These are phyloP conservation scores for Ustilago crameri DNA, from an alignment of 1,284 basidiomycete species.

Conservation along the genomic window DNA sequence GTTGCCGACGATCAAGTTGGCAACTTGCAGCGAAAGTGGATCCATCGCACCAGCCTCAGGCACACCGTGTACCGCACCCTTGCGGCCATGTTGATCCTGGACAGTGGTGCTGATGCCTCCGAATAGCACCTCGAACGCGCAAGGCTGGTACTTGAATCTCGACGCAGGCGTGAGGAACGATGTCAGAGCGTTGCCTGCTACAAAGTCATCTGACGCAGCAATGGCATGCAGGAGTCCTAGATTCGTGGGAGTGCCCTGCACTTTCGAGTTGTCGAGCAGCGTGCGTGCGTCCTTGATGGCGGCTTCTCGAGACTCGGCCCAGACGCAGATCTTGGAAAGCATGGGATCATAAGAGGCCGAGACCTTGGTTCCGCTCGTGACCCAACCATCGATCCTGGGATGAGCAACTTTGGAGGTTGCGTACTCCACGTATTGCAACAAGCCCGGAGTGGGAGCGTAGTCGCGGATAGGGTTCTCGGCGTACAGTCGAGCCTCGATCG, in stretches of 20 bases:
- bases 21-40: constrained; percentile 73
- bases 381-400: constrained; percentile 72
- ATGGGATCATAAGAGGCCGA: constrained; percentile 75
- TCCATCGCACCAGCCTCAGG: constrained; percentile 80
- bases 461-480: constrained; percentile 75
- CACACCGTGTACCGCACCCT: constrained; percentile 73
- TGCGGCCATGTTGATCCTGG: constrained; percentile 75
- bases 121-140: constrained; percentile 74
- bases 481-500: constrained; percentile 77
- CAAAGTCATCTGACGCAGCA: constrained; percentile 14
- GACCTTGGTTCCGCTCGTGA: constrained; percentile 73
- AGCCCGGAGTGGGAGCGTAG: constrained; percentile 76
- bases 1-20: constrained; percentile 77
- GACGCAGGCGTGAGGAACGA: constrained; percentile 71
- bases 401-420: constrained; percentile 61
- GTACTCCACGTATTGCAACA: constrained; percentile 71
- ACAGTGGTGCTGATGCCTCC: constrained; percentile 75
- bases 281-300: constrained; percentile 65
- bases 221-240: constrained; percentile 26
- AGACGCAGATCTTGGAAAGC: constrained; percentile 70
- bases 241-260: constrained; percentile 68
- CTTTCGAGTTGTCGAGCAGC: constrained; percentile 48
- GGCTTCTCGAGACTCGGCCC: constrained; percentile 69
- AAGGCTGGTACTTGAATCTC: constrained; percentile 58
- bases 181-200: constrained; percentile 73